phyloP scores from a whole-genome alignment of 2,329 filamentous ascomycete genomes.

The Trichoderma guizhouense region DNA sequence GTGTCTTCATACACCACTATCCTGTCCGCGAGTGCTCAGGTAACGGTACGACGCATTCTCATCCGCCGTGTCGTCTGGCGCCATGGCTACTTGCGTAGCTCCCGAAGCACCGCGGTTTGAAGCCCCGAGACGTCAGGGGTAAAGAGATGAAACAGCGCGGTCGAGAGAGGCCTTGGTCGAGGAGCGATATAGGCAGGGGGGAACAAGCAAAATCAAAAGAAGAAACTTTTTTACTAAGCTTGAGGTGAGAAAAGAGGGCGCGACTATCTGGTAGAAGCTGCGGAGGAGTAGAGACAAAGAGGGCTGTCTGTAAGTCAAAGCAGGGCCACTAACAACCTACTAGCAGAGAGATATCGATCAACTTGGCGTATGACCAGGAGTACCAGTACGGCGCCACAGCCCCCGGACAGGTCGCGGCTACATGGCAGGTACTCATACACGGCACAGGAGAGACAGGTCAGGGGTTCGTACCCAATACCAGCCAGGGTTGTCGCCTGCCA shows the following conservation, averaged over 20 bases:
- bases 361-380: not conserved
- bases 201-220: not conserved
- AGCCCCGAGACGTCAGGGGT: not conserved
- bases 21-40: slow-evolving; percentile 50
- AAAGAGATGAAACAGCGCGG: not conserved
- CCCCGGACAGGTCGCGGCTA: not conserved
- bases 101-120: not conserved
- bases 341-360: not conserved
- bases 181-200: not conserved
- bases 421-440: not conserved
- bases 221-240: not conserved
- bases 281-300: not conserved
- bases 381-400: not conserved
- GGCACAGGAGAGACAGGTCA: not conserved
- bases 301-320: slow-evolving; percentile 3
- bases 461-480: not conserved
- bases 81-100: slow-evolving; percentile 32
- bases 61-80: slow-evolving; percentile 38
- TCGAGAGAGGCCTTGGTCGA: not conserved
- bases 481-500: not conserved
- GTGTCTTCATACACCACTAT: slow-evolving; percentile 42
- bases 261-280: not conserved
- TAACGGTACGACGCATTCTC: slow-evolving; percentile 43
- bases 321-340: not conserved
- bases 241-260: not conserved